phyloP scores from a whole-genome alignment of 768 basidiomycete species.

The Boletus rubropictus region DNA sequence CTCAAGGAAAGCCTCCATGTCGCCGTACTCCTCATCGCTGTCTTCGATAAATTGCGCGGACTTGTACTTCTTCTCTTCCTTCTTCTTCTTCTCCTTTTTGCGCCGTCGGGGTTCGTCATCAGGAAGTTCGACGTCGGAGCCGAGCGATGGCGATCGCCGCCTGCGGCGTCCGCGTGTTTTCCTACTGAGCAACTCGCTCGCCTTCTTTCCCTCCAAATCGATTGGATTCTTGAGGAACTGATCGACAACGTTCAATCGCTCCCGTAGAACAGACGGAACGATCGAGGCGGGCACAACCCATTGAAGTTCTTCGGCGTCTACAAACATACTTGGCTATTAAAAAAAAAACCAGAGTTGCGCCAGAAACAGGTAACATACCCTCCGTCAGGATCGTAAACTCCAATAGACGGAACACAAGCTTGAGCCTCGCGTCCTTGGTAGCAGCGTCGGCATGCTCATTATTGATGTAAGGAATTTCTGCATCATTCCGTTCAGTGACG shows the following conservation, averaged over 20 bases:
- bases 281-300: conserved; percentile 82
- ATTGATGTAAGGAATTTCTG: conserved; percentile 71
- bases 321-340: conserved; percentile 3
- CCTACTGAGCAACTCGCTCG: conserved; percentile 64
- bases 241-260: conserved; percentile 68
- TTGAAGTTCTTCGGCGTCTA: conserved; percentile 67
- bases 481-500: not conserved
- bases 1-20: conserved; percentile 78
- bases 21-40: conserved; percentile 77
- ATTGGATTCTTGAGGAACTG: conserved; percentile 81
- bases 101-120: conserved; percentile 33
- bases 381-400: conserved; percentile 65
- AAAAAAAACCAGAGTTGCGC: not conserved
- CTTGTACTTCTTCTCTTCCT: conserved; percentile 73
- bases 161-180: conserved; percentile 50
- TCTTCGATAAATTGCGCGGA: conserved; percentile 90
- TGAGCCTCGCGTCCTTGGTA: conserved; percentile 71
- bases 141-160: conserved; percentile 45
- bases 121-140: conserved; percentile 34
- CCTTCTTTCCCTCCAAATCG: conserved; percentile 72
- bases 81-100: conserved; percentile 48
- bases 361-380: conserved; percentile 38
- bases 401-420: conserved; percentile 77
- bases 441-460: conserved; percentile 75
- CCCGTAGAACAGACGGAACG: conserved; percentile 59